phyloP scores from a whole-genome alignment of 208 protist species.

The Trypanosoma grayi region DNA sequence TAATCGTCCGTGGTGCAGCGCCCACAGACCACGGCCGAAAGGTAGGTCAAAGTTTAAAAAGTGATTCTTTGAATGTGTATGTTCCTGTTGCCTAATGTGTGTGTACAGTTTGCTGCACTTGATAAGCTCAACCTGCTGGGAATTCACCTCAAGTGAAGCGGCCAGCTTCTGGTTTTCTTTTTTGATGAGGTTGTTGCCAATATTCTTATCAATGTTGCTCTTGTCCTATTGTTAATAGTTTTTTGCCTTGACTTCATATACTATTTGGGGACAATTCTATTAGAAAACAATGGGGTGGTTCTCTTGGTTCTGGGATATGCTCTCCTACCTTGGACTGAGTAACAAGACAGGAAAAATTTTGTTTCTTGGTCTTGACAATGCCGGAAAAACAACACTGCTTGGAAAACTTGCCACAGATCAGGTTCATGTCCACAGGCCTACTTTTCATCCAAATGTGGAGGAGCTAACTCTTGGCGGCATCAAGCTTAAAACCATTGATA shows the following conservation, averaged over 20 bases:
- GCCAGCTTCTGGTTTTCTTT: no score
- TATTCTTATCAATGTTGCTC: no score
- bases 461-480: constrained; percentile 98
- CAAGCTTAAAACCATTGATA: constrained; percentile 98
- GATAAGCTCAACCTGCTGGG: no score
- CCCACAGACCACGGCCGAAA: constrained; percentile 81
- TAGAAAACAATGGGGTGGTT: constrained; percentile 77
- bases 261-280: not conserved
- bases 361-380: constrained; percentile 99
- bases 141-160: no score
- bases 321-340: constrained; percentile 90
- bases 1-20: constrained; percentile 72
- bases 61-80: constrained; percentile 11
- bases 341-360: constrained; percentile 96
- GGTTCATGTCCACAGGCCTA: constrained; percentile 87
- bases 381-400: constrained; percentile 99
- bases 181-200: no score
- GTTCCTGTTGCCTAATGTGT: no score
- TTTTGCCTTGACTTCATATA: constrained; percentile 1
- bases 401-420: constrained; percentile 92
- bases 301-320: constrained; percentile 92
- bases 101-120: no score
- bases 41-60: constrained; percentile 88
- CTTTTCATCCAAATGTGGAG: constrained; percentile 94
- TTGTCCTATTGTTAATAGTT: no score